Evolutionary conservation across 192 early-diverging fungal genomes (phyloP).

Genomic region (Dissophora globulifera): DNA sequence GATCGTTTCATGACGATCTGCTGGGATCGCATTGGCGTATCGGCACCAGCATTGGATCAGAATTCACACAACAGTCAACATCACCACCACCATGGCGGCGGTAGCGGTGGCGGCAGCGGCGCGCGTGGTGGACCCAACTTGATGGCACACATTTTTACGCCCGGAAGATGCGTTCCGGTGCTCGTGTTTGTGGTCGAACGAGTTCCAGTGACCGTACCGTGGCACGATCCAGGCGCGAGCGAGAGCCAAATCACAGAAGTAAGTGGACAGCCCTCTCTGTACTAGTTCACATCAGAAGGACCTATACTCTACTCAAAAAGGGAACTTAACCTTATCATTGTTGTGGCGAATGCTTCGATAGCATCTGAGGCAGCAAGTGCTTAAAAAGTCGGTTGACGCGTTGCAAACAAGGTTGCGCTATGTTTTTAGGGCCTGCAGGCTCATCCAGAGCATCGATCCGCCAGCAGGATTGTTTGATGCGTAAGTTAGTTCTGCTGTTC

Average conservation of each 20-base stretch:
- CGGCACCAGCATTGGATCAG: slow-evolving; percentile 9
- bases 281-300: too few relatives aligned
- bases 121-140: slow-evolving; percentile 6
- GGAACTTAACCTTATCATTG: too few relatives aligned
- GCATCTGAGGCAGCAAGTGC: slow-evolving; percentile 33
- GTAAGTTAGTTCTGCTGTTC: too few relatives aligned
- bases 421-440: slow-evolving; percentile 31
- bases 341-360: slow-evolving; percentile 4
- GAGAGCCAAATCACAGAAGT: slow-evolving; percentile 37
- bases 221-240: slow-evolving; percentile 29
- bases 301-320: too few relatives aligned
- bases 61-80: neutral
- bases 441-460: slow-evolving; percentile 35
- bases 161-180: slow-evolving; percentile 38
- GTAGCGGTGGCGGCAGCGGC: neutral
- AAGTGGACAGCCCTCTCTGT: too few relatives aligned
- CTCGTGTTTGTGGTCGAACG: slow-evolving; percentile 44
- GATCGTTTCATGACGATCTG: slow-evolving; percentile 48
- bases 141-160: slow-evolving; percentile 21
- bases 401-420: slow-evolving; percentile 38
- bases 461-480: slow-evolving; percentile 25
- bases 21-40: slow-evolving; percentile 43
- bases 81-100: neutral
- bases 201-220: slow-evolving; percentile 21
- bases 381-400: slow-evolving; percentile 44